Evolutionary conservation across 257 asterid genomes (phyloP), one percentile per base, ranked within the genome.

Genomic region (Solanum ossicruentum): DNA sequence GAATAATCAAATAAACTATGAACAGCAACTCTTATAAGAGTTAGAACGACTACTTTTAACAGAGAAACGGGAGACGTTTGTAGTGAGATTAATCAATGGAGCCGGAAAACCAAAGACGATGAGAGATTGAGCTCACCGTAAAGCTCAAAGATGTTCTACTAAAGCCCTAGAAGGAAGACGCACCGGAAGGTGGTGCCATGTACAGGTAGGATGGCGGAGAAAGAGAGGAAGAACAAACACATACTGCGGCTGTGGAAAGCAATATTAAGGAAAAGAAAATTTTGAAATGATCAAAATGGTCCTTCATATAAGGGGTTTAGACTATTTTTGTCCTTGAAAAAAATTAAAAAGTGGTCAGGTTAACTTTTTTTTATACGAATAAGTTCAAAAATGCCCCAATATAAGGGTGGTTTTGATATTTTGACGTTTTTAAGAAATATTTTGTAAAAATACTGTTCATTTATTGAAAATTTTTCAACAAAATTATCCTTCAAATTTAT

Each of bases 1-100:
- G 6, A 63, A 93, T 89, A 91, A 95, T 89, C 94, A 91, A 85
- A 93, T 93, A 85, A 92, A 92, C 88, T 91, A 88, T 80, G 94
- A 88, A 63, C 88, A 73, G 39, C 11, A 45, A 70, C 51, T 70
- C 17, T 10, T 39, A 70, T 18, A 47, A 36, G 54, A 65, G 45
- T 2, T 4, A 60, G 67, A 60, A 60, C 69, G 15, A 60, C 32
- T 36, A 36, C 41, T 36, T 36, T 36, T 36, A 36, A 36, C 41
- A 36, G 41, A 36, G 41, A 36, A 65, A 13, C 7, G 41, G 17
- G 16, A 65, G n/a, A 28, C 28, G 72, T 13, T 28, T 65, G 43
- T 65, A 20, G 36, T 13, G 72, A 28, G 36, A 60, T 60, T 10
- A 58, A 20, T 63, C 71, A 65, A 26, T 11, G 12, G 7, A 65